Evolutionary conservation across 1,139 yeast genomes (phyloP).

Genomic region (Debaryomycetaceae sp.): DNA sequence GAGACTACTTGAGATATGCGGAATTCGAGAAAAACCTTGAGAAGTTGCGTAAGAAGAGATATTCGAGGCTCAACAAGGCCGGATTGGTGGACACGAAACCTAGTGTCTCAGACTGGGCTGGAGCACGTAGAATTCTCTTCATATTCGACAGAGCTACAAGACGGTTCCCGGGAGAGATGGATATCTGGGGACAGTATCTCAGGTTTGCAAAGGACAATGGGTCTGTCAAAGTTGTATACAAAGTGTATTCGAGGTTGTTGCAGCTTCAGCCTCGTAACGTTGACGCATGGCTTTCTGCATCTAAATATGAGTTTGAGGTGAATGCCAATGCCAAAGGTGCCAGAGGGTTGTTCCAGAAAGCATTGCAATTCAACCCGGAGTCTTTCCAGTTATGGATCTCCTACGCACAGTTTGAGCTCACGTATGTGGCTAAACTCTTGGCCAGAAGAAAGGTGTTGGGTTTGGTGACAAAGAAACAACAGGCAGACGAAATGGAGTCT

Average conservation of each 20-base stretch:
- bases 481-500: slow-evolving; percentile 47
- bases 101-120: slow-evolving; percentile 84
- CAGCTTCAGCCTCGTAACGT: slow-evolving; percentile 89
- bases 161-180: slow-evolving; percentile 73
- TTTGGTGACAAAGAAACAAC: slow-evolving; percentile 68
- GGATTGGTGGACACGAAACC: slow-evolving; percentile 50
- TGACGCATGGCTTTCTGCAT: slow-evolving; percentile 92
- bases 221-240: slow-evolving; percentile 76
- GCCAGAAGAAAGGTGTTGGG: slow-evolving; percentile 84
- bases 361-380: slow-evolving; percentile 78
- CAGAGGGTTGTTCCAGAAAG: slow-evolving; percentile 80
- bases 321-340: slow-evolving; percentile 91
- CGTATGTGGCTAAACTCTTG: slow-evolving; percentile 77
- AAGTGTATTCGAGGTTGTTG: slow-evolving; percentile 72
- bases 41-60: slow-evolving; percentile 70
- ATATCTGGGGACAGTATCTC: slow-evolving; percentile 76
- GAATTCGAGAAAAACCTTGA: slow-evolving; percentile 83
- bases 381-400: slow-evolving; percentile 73
- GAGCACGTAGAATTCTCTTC: slow-evolving; percentile 75
- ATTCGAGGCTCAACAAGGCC: slow-evolving; percentile 54
- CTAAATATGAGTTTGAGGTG: slow-evolving; percentile 86
- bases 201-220: slow-evolving; percentile 70
- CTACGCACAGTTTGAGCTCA: slow-evolving; percentile 83
- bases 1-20: slow-evolving; percentile 76
- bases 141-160: slow-evolving; percentile 81